Percentiles rank a stretch among this genome's conserved stretches.
Evolutionary conservation across 306 rosid species (phyloP).

Genomic region (Lablab purpureus): DNA sequence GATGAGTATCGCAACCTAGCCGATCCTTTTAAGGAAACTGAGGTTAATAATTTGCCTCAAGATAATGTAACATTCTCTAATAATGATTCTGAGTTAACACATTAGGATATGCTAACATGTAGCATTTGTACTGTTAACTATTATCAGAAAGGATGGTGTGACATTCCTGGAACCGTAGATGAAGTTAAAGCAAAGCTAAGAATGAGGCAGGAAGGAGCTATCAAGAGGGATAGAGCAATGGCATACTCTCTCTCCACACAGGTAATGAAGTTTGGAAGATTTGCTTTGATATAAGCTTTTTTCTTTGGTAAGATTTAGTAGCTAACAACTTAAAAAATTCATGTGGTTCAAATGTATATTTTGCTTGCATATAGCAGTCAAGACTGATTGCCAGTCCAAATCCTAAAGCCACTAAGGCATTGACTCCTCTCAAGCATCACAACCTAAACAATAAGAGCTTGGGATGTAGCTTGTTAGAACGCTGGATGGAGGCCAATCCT

Average conservation of each 20-base stretch:
- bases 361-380: slow-evolving; percentile 58
- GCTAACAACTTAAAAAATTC: background rate
- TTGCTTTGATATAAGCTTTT: background rate
- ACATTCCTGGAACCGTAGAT: slow-evolving; percentile 71
- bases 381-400: slow-evolving; percentile 71
- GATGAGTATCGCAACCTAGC: slow-evolving; percentile 51
- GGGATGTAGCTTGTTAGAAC: slow-evolving; percentile 70
- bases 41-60: slow-evolving; percentile 54
- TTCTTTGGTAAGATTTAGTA: slow-evolving; percentile 11
- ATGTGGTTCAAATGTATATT: background rate
- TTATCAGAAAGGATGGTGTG: slow-evolving; percentile 86
- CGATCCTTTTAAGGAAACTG: slow-evolving; percentile 62
- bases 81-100: slow-evolving; percentile 5
- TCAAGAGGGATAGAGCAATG: slow-evolving; percentile 86
- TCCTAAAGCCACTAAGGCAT: slow-evolving; percentile 50
- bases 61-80: slow-evolving; percentile 19
- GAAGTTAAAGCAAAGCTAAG: slow-evolving; percentile 77
- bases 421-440: slow-evolving; percentile 53
- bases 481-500: slow-evolving; percentile 83
- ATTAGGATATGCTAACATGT: slow-evolving; percentile 25
- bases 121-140: slow-evolving; percentile 17
- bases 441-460: slow-evolving; percentile 52
- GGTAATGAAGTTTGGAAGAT: slow-evolving; percentile 59
- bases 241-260: slow-evolving; percentile 75
- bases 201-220: slow-evolving; percentile 78